Base-by-base conservation (phyloP, 2,329 filamentous ascomycete genomes). In the Phyllosticta citrichinensis region DNA sequence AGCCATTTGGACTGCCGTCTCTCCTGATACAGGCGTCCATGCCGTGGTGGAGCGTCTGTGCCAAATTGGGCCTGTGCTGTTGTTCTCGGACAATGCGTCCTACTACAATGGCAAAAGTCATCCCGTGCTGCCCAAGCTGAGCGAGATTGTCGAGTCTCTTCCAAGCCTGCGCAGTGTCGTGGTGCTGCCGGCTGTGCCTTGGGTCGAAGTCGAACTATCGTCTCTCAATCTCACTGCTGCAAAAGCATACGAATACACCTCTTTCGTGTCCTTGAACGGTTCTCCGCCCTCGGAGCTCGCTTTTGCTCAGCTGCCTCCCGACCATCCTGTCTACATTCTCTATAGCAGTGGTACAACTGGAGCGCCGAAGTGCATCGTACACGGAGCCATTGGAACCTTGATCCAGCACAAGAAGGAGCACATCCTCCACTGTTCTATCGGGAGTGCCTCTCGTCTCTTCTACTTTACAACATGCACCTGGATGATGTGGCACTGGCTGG, bases 401-500 rank as follows among this genome's bases (percentile, higher is more conserved):
- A 82, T 97, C 57, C 93, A 97, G 73, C 94, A 97, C 77, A 97
- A 97, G 76, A 99, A 99, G 72, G 94, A 97, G 72, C 92, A 96
- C 70, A 82, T 87, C 55, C 80, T 97, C 2, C 93, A 97, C 71
- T 89, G 88, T 71, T 91, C 91, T 22, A 85, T 99, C 64, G 80
- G 81, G 9, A 81, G 87, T 0, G 77, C 80, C 2, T 89, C 91
- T 52, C 83, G 87, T 20, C 81, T 97, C 69, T 89, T 97, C 73
- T 97, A 97, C 77, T 97, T 92, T 76, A 96, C 91, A 1, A 97
- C 92, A 3, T 91, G 88, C 11, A 95, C 91, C 0, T 97, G 92
- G 94, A 97, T 99, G 92, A 97, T 97, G 93, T 97, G 92, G 91
- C 93, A 97, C 73, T 97, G 93, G 92, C 86, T 92, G 51, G 83